Evolutionary conservation across 2,329 filamentous ascomycete species (phyloP), one percentile per base, ranked within the genome.

Genomic region (Aureobasidium musti): DNA sequence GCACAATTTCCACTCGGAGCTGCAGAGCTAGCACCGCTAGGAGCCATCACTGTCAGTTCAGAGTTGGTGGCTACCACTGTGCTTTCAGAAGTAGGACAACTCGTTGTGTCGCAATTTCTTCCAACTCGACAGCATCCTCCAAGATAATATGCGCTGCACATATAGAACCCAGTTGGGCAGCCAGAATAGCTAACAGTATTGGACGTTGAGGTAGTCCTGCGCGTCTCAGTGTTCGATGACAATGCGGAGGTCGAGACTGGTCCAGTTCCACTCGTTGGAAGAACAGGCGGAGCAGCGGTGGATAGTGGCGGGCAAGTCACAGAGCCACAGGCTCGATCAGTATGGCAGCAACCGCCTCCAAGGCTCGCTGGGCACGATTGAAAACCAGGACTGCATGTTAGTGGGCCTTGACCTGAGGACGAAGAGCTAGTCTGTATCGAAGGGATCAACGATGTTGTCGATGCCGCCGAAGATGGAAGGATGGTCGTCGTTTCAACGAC

Each of bases 141-240:
- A 1, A 84, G 81, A 67, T 93, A 91, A 68, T 88, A 87, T 1
- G 94, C 94, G 2, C 89, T 86, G 77, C 94, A 98, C 60, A 91
- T 89, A 77, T 98, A 98, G 81, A 93, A 98, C 2, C 93, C 93
- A 0, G 89, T 93, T 0, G 94, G 94, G 72, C 94, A 98, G 72
- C 84, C 73, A 10, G 76, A 73, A 39, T 61, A 69, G 28, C 71
- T 67, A 2, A 69, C 66, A n/a, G 68, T 64, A 17, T 67, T 68
- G 10, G 71, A 61, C 23, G 57, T 14, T 5, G 57, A 35, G 6
- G 37, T 41, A 8, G 41, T 69, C 3, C 64, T 67, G 26, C 59
- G 52, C 71, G 47, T 37, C 14, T 23, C 26, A 66, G 74, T 72
- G 41, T 7, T 45, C 30, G 54, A 45, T 11, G 23, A n/a, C 14